Evolutionary conservation across 805 yeast genomes (phyloP).

Genomic region (Suhomyces prunicola): DNA sequence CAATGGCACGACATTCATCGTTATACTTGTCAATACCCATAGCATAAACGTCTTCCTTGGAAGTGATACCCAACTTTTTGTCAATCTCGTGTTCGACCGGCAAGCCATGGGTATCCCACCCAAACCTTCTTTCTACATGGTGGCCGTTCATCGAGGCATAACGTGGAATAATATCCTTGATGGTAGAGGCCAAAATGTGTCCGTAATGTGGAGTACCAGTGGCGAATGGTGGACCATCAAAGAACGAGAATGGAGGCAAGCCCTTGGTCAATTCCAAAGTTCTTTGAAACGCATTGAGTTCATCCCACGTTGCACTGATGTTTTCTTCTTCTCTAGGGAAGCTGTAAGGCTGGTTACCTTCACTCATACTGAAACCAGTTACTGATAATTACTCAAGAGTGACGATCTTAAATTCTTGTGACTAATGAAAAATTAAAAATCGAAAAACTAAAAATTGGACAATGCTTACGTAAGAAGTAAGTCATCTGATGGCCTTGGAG

Average conservation of each 20-base stretch:
- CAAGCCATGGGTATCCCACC: slow-evolving; percentile 99
- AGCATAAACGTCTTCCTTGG: slow-evolving; percentile 90
- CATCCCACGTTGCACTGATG: slow-evolving; percentile 78
- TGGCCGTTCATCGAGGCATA: slow-evolving; percentile 97
- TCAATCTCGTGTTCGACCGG: slow-evolving; percentile 99
- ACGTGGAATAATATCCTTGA: slow-evolving; percentile 95
- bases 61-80: slow-evolving; percentile 89
- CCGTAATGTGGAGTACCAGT: slow-evolving; percentile 99
- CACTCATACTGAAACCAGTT: slow-evolving; percentile 6
- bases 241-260: slow-evolving; percentile 84
- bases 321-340: slow-evolving; percentile 91
- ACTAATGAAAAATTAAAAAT: background rate
- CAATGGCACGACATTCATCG: slow-evolving; percentile 92
- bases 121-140: slow-evolving; percentile 95
- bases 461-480: background rate
- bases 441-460: background rate
- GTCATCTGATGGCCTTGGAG: background rate
- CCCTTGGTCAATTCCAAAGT: slow-evolving; percentile 80
- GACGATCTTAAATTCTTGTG: background rate
- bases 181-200: slow-evolving; percentile 93
- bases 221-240: slow-evolving; percentile 99
- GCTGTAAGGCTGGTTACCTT: slow-evolving; percentile 42
- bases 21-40: slow-evolving; percentile 95
- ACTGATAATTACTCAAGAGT: too few relatives aligned
- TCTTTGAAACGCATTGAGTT: slow-evolving; percentile 90